Evolutionary conservation across 331 rosid genomes (phyloP).

Genomic region (Rhamnella rubrinervis): DNA sequence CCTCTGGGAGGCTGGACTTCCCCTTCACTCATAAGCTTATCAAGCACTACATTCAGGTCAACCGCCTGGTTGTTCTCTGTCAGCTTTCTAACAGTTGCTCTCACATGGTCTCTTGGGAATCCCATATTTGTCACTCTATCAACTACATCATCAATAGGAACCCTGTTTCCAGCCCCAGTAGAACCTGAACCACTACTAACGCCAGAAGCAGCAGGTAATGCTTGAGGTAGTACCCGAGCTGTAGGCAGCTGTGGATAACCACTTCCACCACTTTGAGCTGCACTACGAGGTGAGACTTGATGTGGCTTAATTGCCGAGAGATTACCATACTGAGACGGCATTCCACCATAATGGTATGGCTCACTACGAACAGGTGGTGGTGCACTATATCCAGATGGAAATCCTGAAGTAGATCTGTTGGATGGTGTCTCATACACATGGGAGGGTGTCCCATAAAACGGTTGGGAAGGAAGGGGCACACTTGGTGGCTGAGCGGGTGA

Average conservation of each 20-base stretch:
- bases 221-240: constrained; percentile 72
- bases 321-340: constrained; percentile 54
- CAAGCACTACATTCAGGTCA: constrained; percentile 82
- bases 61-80: constrained; percentile 89
- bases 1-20: constrained; percentile 68
- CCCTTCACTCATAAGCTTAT: constrained; percentile 77
- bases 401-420: constrained; percentile 57
- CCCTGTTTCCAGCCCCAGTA: constrained; percentile 60
- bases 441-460: constrained; percentile 55
- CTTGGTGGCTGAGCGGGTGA: constrained; percentile 62
- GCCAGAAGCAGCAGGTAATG: constrained; percentile 67
- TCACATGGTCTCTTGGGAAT: constrained; percentile 78
- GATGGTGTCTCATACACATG: constrained; percentile 60
- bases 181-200: constrained; percentile 59
- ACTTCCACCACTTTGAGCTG: constrained; percentile 55
- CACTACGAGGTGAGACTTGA: constrained; percentile 46
- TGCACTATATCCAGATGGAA: constrained; percentile 58
- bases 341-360: constrained; percentile 60
- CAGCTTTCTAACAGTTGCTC: constrained; percentile 81
- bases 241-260: constrained; percentile 86
- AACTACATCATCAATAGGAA: constrained; percentile 73
- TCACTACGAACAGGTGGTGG: constrained; percentile 56
- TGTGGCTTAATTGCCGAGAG: constrained; percentile 43
- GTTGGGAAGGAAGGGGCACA: constrained; percentile 63
- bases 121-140: constrained; percentile 84